These are phyloP conservation scores for Curvularia sp. DNA, from an alignment of 2,329 filamentous ascomycete species.

Conservation along the genomic window DNA sequence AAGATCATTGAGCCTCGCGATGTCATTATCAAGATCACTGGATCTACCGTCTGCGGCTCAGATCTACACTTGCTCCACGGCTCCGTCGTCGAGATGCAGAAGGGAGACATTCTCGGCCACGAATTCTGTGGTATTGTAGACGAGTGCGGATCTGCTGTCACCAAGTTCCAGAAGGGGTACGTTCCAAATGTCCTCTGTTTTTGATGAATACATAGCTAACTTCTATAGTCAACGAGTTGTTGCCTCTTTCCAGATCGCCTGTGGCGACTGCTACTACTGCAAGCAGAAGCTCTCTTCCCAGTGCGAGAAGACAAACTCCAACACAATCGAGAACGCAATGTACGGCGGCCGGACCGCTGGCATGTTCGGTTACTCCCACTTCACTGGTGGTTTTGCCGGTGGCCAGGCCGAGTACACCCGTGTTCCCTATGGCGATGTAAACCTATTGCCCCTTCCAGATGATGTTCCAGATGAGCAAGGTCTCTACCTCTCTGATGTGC, in stretches of 20 bases:
- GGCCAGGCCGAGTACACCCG: conserved; percentile 88
- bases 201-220: conserved; percentile 21
- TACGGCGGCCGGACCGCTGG: conserved; percentile 79
- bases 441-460: conserved; percentile 79
- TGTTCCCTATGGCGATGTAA: conserved; percentile 80
- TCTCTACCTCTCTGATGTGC: conserved; percentile 80
- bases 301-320: conserved; percentile 81
- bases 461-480: conserved; percentile 84
- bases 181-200: conserved; percentile 7
- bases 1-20: conserved; percentile 75
- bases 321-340: conserved; percentile 73
- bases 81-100: conserved; percentile 57
- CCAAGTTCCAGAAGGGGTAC: conserved; percentile 52
- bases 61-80: conserved; percentile 65
- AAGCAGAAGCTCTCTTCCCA: conserved; percentile 78
- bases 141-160: conserved; percentile 53
- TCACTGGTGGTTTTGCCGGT: conserved; percentile 86
- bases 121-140: conserved; percentile 62
- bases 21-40: conserved; percentile 80
- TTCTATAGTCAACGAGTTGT: conserved; percentile 67
- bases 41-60: conserved; percentile 67
- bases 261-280: conserved; percentile 75
- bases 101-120: conserved; percentile 61
- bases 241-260: conserved; percentile 84
- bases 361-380: conserved; percentile 67